Conservation (phyloP, 768 basidiomycete species). For the Rhizopogon vulgaris region DNA sequence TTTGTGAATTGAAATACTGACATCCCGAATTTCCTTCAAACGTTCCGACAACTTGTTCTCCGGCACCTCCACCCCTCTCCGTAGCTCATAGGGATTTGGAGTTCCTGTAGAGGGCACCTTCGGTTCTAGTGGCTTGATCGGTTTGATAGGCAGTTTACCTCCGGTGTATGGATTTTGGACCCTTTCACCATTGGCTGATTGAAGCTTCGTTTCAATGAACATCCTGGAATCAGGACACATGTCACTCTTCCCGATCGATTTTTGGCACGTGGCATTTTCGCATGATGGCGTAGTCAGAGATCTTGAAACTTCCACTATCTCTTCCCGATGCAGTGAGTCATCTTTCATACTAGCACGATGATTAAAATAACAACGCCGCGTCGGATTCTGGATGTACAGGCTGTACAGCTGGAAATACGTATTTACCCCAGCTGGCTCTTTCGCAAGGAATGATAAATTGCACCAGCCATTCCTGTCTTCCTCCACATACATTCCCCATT, state of each 20-base stretch:
- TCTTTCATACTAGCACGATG: constrained; percentile 19
- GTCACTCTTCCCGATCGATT: neutral
- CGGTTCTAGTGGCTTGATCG: neutral
- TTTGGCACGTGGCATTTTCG: constrained; percentile 4
- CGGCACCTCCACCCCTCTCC: neutral
- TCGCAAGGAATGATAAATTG: constrained; percentile 24
- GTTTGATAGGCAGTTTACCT: neutral
- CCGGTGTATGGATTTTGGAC: neutral
- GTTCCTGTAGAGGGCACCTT: neutral
- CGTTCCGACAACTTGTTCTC: neutral
- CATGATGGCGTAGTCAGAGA: constrained; percentile 13
- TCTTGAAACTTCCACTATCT: neutral
- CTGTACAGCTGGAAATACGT: constrained; percentile 31
- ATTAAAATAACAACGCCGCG: constrained; percentile 27
- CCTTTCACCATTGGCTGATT: constrained; percentile 4
- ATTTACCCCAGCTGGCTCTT: constrained; percentile 22
- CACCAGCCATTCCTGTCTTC: constrained; percentile 7
- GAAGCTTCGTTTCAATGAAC: constrained; percentile 1
- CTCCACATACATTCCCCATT: constrained; percentile 9
- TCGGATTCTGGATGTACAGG: constrained; percentile 17
- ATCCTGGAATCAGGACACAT: neutral
- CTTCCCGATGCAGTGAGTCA: constrained; percentile 21
- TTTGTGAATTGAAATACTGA: neutral
- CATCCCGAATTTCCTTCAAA: neutral
- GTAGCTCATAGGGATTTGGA: neutral